phyloP scores from a whole-genome alignment of 805 yeast genomes.

The Spathaspora hagerdaliae region DNA sequence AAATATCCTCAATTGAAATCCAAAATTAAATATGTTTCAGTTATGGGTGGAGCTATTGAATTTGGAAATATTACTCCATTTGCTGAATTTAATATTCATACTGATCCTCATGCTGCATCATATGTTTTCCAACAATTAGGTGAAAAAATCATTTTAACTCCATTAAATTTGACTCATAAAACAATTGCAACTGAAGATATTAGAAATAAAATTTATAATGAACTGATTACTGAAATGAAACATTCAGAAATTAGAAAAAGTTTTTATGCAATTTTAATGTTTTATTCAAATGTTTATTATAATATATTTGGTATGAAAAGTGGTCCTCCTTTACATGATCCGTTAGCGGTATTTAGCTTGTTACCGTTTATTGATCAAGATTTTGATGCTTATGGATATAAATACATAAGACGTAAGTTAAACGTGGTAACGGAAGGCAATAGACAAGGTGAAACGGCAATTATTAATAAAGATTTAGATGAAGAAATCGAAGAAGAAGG shows the following conservation, averaged over 20 bases:
- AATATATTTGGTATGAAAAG: slow-evolving; percentile 14
- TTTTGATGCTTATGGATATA: slow-evolving; percentile 18
- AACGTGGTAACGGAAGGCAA: slow-evolving; percentile 25
- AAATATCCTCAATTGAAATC: slow-evolving; percentile 50
- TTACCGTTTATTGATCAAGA: slow-evolving; percentile 37
- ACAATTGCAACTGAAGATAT: slow-evolving; percentile 43
- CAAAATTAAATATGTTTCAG: slow-evolving; percentile 50
- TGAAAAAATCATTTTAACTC: slow-evolving; percentile 55
- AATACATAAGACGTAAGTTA: slow-evolving; percentile 22
- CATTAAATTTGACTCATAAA: slow-evolving; percentile 68
- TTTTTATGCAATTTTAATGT: slow-evolving; percentile 20
- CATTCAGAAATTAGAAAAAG: slow-evolving; percentile 42
- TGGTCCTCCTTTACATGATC: slow-evolving; percentile 84
- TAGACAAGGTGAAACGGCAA: slow-evolving; percentile 25
- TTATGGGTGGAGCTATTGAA: slow-evolving; percentile 73
- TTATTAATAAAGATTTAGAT: neutral
- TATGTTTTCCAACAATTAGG: slow-evolving; percentile 35
- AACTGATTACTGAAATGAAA: too few relatives aligned
- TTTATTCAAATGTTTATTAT: slow-evolving; percentile 15
- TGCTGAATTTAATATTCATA: slow-evolving; percentile 73
- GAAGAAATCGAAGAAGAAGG: slow-evolving; percentile 2
- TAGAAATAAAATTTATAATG: slow-evolving; percentile 19
- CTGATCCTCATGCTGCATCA: slow-evolving; percentile 75
- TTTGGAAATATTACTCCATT: slow-evolving; percentile 48
- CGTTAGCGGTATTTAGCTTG: slow-evolving; percentile 61